Base-by-base conservation (phyloP, 768 basidiomycete genomes). In the Suillus cothurnatus region DNA sequence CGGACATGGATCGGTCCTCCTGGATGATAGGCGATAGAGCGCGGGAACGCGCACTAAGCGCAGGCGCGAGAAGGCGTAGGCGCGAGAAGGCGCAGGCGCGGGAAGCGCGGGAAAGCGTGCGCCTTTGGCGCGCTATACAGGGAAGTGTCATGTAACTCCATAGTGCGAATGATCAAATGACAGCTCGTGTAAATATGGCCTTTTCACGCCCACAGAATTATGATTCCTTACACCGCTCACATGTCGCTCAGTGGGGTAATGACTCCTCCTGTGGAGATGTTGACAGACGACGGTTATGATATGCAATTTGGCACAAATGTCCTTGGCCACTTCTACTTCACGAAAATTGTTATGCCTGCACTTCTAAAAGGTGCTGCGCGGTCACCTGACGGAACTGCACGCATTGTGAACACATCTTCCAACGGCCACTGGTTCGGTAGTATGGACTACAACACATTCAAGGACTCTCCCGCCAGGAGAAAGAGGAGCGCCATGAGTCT, bases 401-500 rank as follows among this genome's bases (percentile, higher is more conserved):
- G 82, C 14, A 69, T 83, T 2, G 73, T 84, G 50, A 80, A 77
- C 60, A 73, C 71, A 3, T 38, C 76, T 4, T 79, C 80, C 0
- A 69, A 70, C 1, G 72, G 62, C 5, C 74, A 75, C 65, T 67
- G 64, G 62, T 38, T 74, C n/a, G 15, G 61, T 12, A 34, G 56
- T 6, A 70, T 78, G 41, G 28, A 74, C 14, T 70, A 70, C 11
- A 75, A 75, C 28, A 73, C 72, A 1, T 67, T 78, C 52, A 73
- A 49, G 61, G 78, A 79, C 14, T 64, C 68, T 47, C 68, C 76
- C 9, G 69, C 60, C 1, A 67, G 74, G 14, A 67, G 52, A 65
- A 61, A 69, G 17, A 12, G 19, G 36, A 6, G 9, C 0, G 1
- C 21, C 6, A 61, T 38, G 60, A 1, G n/a, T 28, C 36, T 74